Evolutionary conservation across 768 basidiomycete genomes (phyloP), one percentile per base, ranked within the genome.

Genomic region (Termitomyces sp.): DNA sequence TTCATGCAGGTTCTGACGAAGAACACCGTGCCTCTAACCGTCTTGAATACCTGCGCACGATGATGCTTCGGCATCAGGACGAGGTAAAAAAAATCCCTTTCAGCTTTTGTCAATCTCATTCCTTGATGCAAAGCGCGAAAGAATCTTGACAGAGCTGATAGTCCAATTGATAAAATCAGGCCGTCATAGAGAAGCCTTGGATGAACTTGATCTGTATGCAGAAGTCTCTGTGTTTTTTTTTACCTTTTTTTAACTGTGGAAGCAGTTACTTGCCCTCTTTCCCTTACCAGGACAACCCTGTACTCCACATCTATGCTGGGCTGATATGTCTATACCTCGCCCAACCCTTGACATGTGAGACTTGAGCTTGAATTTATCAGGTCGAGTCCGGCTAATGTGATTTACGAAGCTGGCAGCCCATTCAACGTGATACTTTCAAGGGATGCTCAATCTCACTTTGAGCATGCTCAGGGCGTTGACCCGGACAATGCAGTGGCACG

Each of bases 221-320:
- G 31, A 59, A 51, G 36, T 44, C 41, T 44, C 16, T 31, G 42
- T 45, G 20, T 41, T 44, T 46, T 56, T 20, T 46, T 27, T 27
- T 27, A 22, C 33, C 11, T 18, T 55, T 49, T 59, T 54, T 58
- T 48, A 52, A 27, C 48, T 46, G 42, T 22, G 48, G 52, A 59
- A 55, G 8, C 62, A 93, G 93, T 27, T 95, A 91, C 69, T 79
- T 96, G 6, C 91, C 93, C 1, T 89, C 91, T 2, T 88, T 90
- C 68, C 95, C 95, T 2, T 96, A 87, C 74, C 87, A 87, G 67
- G 89, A 93, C 63, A 91, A 92, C 62, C 81, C 88, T 1, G 73
- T 85, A 7, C 76, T 96, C 31, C 91, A 96, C 66, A 76, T 85
- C 16, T 95, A 95, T 61, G 93, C 94, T 3, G 94, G 91, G 1